A percentile compares a stretch with the other conserved stretches of the same genome.
These are phyloP conservation scores for Raddia distichophylla DNA, from an alignment of 176 grass and related monocot species.

Conservation along the genomic window DNA sequence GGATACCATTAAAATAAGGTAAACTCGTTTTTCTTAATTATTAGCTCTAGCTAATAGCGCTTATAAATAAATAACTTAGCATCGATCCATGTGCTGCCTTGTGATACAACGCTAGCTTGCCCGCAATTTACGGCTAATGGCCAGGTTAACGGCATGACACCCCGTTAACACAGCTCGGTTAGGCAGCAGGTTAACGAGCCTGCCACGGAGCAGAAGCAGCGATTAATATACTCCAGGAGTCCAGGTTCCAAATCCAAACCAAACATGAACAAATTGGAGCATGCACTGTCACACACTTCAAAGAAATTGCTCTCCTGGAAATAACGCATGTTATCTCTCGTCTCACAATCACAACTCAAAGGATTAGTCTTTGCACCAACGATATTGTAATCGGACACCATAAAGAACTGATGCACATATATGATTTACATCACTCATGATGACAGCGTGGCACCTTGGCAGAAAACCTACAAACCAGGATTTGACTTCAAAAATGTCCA, in stretches of 20 bases:
- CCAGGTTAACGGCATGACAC: too few species aligned
- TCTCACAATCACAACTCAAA: not conserved
- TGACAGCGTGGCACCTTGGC: not conserved
- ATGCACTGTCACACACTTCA: not conserved
- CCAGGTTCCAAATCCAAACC: not conserved
- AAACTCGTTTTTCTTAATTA: too few species aligned
- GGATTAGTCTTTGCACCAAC: not conserved
- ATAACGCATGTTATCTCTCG: not conserved
- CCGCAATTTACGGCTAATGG: too few species aligned
- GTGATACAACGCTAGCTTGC: too few species aligned
- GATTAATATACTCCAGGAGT: not conserved
- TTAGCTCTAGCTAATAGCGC: too few species aligned
- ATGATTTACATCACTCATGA: not conserved
- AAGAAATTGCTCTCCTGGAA: not conserved
- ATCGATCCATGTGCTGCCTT: too few species aligned
- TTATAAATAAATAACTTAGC: too few species aligned
- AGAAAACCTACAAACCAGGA: not conserved
- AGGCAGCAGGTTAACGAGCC: not conserved
- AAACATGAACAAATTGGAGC: not conserved
- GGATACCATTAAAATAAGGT: too few species aligned
- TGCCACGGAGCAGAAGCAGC: not conserved
- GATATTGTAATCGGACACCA: not conserved
- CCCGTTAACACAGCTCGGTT: too few species aligned
- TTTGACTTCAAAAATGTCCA: not conserved
- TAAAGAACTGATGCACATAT: not conserved